These are phyloP conservation scores for Aureobasidium sp. DNA, from an alignment of 2,329 filamentous ascomycete species.

Conservation along the genomic window DNA sequence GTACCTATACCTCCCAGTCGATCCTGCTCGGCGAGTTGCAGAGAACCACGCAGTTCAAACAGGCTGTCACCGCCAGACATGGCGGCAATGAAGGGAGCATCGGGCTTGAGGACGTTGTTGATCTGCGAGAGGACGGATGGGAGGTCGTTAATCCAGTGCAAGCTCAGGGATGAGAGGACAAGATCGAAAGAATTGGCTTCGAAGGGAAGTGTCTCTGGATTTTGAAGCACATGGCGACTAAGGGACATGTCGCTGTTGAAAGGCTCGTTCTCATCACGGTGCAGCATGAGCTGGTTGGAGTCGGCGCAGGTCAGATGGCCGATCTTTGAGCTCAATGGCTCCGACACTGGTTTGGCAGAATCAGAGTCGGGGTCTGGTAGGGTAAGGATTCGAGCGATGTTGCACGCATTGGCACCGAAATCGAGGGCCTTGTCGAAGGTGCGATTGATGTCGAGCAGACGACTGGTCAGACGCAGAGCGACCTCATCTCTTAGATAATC, in stretches of 20 bases:
- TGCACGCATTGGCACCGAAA: conserved; percentile 91
- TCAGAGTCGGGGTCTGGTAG: conserved; percentile 54
- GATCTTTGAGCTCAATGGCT: conserved; percentile 63
- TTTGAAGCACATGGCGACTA: conserved; percentile 63
- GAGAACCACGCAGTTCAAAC: conserved; percentile 83
- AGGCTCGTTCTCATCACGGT: conserved; percentile 65
- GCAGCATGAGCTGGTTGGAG: conserved; percentile 66
- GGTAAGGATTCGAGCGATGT: conserved; percentile 75
- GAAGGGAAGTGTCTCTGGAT: conserved; percentile 69
- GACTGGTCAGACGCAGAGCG: conserved; percentile 72
- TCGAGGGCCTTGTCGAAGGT: conserved; percentile 78
- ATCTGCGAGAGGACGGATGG: conserved; percentile 77
- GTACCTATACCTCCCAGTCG: conserved; percentile 84
- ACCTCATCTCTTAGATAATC: conserved; percentile 95
- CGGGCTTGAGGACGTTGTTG: conserved; percentile 79
- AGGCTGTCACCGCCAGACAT: conserved; percentile 96
- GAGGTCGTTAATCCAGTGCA: conserved; percentile 98
- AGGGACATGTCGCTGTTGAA: conserved; percentile 70
- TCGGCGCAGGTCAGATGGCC: conserved; percentile 72
- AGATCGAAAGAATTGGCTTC: conserved; percentile 73
- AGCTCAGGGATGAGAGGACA: conserved; percentile 75
- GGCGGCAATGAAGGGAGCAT: conserved; percentile 83
- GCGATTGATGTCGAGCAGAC: conserved; percentile 87
- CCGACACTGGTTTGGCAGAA: conserved; percentile 48
- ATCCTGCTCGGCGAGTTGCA: conserved; percentile 89